These are phyloP conservation scores for Metschnikowia colocasiae DNA, from an alignment of 805 yeast species.

Conservation along the genomic window DNA sequence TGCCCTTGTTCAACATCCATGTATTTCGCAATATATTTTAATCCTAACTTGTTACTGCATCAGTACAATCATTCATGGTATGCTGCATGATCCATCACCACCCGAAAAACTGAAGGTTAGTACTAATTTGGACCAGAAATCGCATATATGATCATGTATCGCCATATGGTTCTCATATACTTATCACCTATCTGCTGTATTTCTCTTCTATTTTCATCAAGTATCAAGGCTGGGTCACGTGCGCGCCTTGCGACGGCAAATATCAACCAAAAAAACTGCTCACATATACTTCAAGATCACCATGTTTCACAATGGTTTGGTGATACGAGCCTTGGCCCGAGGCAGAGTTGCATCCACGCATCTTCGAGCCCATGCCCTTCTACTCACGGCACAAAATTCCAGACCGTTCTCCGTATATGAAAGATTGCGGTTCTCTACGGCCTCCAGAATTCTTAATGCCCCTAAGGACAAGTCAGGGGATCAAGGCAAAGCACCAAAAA, in stretches of 20 bases:
- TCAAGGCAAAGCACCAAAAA: conserved; percentile 5
- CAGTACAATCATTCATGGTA: too few relatives aligned
- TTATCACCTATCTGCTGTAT: too few relatives aligned
- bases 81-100: too few relatives aligned
- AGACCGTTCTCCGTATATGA: not conserved
- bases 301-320: conserved; percentile 5
- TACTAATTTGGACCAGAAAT: too few relatives aligned
- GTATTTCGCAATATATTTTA: not conserved
- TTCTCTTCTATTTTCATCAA: not conserved
- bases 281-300: not conserved
- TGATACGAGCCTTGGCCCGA: conserved; percentile 8
- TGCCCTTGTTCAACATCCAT: not conserved
- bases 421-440: conserved; percentile 1
- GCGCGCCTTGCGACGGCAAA: conserved; percentile 5
- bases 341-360: conserved; percentile 2
- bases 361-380: not conserved
- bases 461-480: conserved; percentile 8
- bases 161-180: too few relatives aligned
- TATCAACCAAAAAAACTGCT: conserved; percentile 3
- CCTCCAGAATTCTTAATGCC: not conserved
- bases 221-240: not conserved
- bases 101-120: too few relatives aligned
- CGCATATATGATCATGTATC: too few relatives aligned
- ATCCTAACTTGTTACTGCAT: not conserved
- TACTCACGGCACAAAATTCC: not conserved